phyloP scores from a whole-genome alignment of 768 basidiomycete species.

The Cyclocybe aegerita region DNA sequence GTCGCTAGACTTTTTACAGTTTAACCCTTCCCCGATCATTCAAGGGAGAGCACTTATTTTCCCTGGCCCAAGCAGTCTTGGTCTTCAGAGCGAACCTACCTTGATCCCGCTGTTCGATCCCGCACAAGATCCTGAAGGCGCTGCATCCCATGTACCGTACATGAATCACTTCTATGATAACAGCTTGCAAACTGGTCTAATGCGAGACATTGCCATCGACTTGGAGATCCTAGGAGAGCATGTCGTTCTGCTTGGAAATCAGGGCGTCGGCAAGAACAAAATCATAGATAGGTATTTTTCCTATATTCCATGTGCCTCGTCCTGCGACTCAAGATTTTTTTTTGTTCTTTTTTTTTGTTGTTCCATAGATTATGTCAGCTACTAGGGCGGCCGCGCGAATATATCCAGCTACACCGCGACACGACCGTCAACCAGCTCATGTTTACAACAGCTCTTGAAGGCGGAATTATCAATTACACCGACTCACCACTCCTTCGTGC shows the following conservation, averaged over 20 bases:
- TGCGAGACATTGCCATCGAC: conserved; percentile 66
- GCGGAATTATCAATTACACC: conserved; percentile 56
- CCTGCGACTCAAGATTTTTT: background rate
- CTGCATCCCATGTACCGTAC: conserved; percentile 57
- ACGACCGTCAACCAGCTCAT: conserved; percentile 71
- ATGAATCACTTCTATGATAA: conserved; percentile 76
- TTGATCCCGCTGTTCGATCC: conserved; percentile 50
- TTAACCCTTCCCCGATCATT: conserved; percentile 45
- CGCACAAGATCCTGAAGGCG: conserved; percentile 51
- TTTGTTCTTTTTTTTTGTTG: no score
- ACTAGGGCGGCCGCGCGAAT: conserved; percentile 61
- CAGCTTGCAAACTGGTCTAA: conserved; percentile 62
- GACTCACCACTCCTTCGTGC: conserved; percentile 70
- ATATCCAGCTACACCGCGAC: conserved; percentile 69
- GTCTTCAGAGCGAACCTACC: conserved; percentile 28
- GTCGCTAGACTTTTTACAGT: conserved; percentile 29
- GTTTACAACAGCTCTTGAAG: conserved; percentile 63
- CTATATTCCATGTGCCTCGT: background rate
- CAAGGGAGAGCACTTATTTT: conserved; percentile 42
- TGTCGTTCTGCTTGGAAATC: conserved; percentile 65
- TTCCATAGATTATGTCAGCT: conserved; percentile 54
- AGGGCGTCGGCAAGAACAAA: conserved; percentile 75
- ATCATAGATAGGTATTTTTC: conserved; percentile 54
- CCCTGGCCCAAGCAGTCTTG: conserved; percentile 38
- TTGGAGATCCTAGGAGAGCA: conserved; percentile 62